Evolutionary conservation across 2,329 filamentous ascomycete species (phyloP).

Genomic region (Ascochyta pisi): DNA sequence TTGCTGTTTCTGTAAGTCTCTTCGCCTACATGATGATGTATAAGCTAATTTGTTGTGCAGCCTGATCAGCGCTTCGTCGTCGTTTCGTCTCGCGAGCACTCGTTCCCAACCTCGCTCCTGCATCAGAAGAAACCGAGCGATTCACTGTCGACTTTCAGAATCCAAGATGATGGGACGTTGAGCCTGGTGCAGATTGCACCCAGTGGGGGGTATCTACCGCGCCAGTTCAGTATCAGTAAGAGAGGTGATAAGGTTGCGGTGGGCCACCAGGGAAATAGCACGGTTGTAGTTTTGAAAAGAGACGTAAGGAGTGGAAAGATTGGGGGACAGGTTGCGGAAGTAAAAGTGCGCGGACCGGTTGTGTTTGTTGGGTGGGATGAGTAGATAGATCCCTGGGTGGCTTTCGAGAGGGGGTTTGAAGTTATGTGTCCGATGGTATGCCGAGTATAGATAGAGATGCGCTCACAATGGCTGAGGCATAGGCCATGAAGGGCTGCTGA

Average conservation of each 20-base stretch:
- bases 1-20: slow-evolving; percentile 19
- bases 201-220: slow-evolving; percentile 67
- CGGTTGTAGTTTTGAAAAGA: slow-evolving; percentile 67
- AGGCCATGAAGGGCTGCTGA: no score
- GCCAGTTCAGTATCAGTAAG: slow-evolving; percentile 71
- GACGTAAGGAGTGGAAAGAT: slow-evolving; percentile 66
- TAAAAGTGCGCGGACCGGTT: slow-evolving; percentile 11
- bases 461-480: no score
- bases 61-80: slow-evolving; percentile 64
- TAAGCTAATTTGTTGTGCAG: background rate
- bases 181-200: slow-evolving; percentile 63
- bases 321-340: slow-evolving; percentile 11
- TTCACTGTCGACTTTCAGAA: slow-evolving; percentile 61
- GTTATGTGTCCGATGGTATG: no score
- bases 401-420: background rate
- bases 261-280: slow-evolving; percentile 66
- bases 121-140: slow-evolving; percentile 51
- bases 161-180: slow-evolving; percentile 58
- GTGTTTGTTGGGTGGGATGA: slow-evolving; percentile 24
- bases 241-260: slow-evolving; percentile 69
- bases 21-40: background rate
- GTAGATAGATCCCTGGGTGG: background rate
- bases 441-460: no score
- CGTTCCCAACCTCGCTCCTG: slow-evolving; percentile 54
- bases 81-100: slow-evolving; percentile 70